Conservation (phyloP, 352 stramenopile genomes). For the Phytophthora nicotianae region DNA sequence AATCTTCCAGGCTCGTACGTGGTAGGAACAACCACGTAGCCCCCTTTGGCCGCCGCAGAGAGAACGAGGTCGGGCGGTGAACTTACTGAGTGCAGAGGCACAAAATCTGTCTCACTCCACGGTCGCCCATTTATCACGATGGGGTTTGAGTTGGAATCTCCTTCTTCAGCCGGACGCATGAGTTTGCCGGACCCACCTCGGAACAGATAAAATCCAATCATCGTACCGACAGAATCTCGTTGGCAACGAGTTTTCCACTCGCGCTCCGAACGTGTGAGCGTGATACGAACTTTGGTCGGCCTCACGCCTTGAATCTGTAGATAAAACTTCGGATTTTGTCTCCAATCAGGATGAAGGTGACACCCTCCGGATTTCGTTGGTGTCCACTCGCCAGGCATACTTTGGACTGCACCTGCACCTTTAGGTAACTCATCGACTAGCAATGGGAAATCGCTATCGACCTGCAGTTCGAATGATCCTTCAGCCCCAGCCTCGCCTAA, state of each 20-base stretch:
- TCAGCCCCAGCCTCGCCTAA: conserved; percentile 72
- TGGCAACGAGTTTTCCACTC: conserved; percentile 86
- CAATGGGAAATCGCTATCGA: conserved; percentile 83
- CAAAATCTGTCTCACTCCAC: conserved; percentile 88
- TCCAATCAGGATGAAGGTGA: conserved; percentile 86
- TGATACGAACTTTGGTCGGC: conserved; percentile 77
- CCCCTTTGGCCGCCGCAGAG: conserved; percentile 74
- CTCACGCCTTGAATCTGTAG: conserved; percentile 75
- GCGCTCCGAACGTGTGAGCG: conserved; percentile 78
- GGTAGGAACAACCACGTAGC: conserved; percentile 89
- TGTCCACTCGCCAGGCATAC: conserved; percentile 80
- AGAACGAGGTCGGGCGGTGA: conserved; percentile 74
- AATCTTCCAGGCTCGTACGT: conserved; percentile 85
- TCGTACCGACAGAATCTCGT: conserved; percentile 82
- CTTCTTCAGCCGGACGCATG: conserved; percentile 35
- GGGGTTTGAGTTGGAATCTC: conserved; percentile 19
- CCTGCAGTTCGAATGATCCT: conserved; percentile 85
- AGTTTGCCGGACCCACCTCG: conserved; percentile 46
- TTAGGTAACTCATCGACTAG: conserved; percentile 61
- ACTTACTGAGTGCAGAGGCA: conserved; percentile 71
- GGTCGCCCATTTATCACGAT: conserved; percentile 72
- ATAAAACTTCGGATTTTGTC: conserved; percentile 88
- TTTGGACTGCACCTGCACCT: conserved; percentile 67
- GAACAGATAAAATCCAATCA: conserved; percentile 93
- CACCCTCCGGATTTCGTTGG: conserved; percentile 63